These are phyloP conservation scores for Mitragyna speciosa DNA, from an alignment of 257 asterid genomes.

Conservation along the genomic window DNA sequence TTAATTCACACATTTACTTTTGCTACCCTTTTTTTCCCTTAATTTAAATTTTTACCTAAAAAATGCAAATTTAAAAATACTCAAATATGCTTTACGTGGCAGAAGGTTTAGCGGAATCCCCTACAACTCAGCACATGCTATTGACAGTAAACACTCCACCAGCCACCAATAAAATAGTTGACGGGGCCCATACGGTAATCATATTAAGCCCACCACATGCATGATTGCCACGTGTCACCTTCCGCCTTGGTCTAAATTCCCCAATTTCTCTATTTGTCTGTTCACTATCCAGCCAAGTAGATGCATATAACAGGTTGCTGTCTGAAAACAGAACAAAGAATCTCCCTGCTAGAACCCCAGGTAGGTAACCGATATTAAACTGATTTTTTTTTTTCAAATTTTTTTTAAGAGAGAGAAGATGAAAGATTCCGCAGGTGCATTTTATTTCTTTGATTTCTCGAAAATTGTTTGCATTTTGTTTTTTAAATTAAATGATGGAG, in stretches of 20 bases:
- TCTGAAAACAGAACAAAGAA: slow-evolving; percentile 6
- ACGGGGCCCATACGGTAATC: too few species aligned
- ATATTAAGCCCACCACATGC: slow-evolving; percentile 2
- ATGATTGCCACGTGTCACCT: slow-evolving; percentile 25
- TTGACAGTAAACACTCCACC: not conserved
- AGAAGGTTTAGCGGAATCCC: not conserved
- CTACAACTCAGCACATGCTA: not conserved
- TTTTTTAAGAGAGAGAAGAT: not conserved
- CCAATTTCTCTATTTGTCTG: too few species aligned
- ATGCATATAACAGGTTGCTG: not conserved
- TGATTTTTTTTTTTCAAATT: not conserved
- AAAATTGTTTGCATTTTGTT: not conserved
- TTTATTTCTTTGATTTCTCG: slow-evolving; percentile 2
- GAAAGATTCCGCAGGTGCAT: not conserved
- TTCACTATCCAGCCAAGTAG: too few species aligned
- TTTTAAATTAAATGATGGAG: not conserved
- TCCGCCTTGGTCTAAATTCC: too few species aligned
- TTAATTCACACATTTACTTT: not conserved
- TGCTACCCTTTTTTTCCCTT: not conserved
- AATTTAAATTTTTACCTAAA: too few species aligned
- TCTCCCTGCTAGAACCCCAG: not conserved
- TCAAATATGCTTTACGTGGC: slow-evolving; percentile 6
- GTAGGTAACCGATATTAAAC: not conserved
- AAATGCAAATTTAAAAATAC: too few species aligned
- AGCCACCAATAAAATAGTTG: not conserved